phyloP scores from a whole-genome alignment of 2,329 filamentous ascomycete genomes.

The Elsinoe ampelina region DNA sequence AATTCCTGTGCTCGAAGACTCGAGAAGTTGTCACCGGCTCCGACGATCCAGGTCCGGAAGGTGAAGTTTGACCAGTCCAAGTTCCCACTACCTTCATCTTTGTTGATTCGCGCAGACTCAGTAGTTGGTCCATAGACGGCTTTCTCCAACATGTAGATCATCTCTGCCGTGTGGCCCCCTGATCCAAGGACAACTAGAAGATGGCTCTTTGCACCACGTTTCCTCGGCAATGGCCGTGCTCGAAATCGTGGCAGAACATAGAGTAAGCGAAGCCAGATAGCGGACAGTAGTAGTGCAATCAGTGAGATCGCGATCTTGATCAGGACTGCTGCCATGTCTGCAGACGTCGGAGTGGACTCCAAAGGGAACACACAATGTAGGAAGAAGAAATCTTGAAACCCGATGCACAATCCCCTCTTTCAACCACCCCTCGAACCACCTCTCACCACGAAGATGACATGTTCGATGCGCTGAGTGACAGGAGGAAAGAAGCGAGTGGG shows the following conservation, averaged over 20 bases:
- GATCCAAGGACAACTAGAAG: conserved; percentile 79
- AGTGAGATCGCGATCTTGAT: neutral
- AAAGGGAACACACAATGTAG: too few species aligned
- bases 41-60: conserved; percentile 73
- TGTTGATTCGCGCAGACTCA: conserved; percentile 19
- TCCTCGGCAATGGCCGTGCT: conserved; percentile 13
- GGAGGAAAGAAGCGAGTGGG: neutral
- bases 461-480: too few species aligned
- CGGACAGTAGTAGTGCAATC: neutral
- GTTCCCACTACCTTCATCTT: too few species aligned
- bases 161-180: conserved; percentile 90
- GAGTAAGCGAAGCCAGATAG: neutral
- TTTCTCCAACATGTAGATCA: conserved; percentile 71
- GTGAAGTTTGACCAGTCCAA: conserved; percentile 38
- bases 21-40: conserved; percentile 66
- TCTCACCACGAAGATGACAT: too few species aligned
- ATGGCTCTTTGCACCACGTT: conserved; percentile 40
- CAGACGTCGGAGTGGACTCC: neutral
- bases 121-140: conserved; percentile 31
- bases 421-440: too few species aligned
- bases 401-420: neutral
- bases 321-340: neutral
- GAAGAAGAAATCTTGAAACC: neutral
- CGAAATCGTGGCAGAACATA: conserved; percentile 6
- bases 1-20: conserved; percentile 55